These are phyloP conservation scores for Talaromyces liani DNA, from an alignment of 495 filamentous ascomycete species.

Conservation along the genomic window DNA sequence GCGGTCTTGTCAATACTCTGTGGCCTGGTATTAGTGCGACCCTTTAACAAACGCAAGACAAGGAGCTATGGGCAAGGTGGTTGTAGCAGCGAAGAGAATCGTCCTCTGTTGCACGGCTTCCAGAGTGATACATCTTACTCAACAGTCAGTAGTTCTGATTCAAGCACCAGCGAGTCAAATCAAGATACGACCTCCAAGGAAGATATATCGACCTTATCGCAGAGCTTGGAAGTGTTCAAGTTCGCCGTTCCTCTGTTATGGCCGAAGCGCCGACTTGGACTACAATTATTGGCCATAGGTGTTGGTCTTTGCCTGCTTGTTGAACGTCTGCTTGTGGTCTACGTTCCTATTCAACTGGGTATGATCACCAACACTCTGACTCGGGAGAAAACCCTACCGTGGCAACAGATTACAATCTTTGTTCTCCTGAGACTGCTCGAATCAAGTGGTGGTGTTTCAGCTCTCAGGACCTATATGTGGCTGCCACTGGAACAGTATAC, in stretches of 20 bases:
- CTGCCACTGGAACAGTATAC: constrained; percentile 59
- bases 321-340: constrained; percentile 53
- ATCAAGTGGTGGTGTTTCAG: constrained; percentile 48
- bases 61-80: neutral
- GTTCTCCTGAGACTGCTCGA: constrained; percentile 45
- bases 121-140: neutral
- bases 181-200: neutral
- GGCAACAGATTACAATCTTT: constrained; percentile 48
- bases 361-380: constrained; percentile 50
- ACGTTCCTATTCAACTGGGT: constrained; percentile 61
- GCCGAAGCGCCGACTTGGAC: constrained; percentile 46
- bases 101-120: neutral
- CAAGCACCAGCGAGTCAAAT: neutral
- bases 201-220: neutral
- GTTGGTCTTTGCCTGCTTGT: constrained; percentile 55
- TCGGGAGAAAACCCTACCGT: constrained; percentile 32
- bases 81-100: neutral
- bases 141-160: neutral
- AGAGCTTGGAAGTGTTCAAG: constrained; percentile 13
- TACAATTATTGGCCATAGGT: constrained; percentile 49
- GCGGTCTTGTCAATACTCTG: constrained; percentile 1
- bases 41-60: neutral
- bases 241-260: constrained; percentile 60
- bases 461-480: constrained; percentile 54
- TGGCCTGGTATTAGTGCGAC: neutral